These are phyloP conservation scores for Fusarium neocosmosporiellum DNA, from an alignment of 2,329 filamentous ascomycete genomes.

Conservation along the genomic window DNA sequence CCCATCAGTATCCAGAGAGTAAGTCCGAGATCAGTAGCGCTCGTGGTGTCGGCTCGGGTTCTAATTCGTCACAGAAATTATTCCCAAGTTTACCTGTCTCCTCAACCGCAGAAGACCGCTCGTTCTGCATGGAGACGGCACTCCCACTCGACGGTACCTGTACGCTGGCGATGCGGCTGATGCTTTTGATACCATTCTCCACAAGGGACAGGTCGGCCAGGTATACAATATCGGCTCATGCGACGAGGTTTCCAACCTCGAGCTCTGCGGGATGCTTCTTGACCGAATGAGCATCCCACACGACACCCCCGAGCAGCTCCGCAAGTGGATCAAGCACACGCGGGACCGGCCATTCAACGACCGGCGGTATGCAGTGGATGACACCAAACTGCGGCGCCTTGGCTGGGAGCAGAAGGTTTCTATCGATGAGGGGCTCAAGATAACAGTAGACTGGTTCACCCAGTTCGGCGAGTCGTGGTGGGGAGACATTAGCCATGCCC, in stretches of 20 bases:
- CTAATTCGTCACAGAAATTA: slow-evolving; percentile 71
- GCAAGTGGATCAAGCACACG: slow-evolving; percentile 78
- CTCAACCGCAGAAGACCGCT: slow-evolving; percentile 74
- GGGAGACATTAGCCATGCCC: slow-evolving; percentile 76
- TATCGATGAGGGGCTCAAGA: slow-evolving; percentile 71
- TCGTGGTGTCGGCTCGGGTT: neutral
- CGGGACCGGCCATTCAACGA: slow-evolving; percentile 84
- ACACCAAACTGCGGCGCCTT: slow-evolving; percentile 72
- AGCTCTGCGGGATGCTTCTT: slow-evolving; percentile 74
- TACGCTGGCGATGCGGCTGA: slow-evolving; percentile 84
- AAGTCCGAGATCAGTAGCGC: slow-evolving; percentile 46
- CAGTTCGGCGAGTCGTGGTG: slow-evolving; percentile 76
- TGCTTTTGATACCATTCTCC: slow-evolving; percentile 85
- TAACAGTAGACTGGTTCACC: slow-evolving; percentile 77
- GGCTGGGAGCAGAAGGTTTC: slow-evolving; percentile 77
- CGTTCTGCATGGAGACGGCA: slow-evolving; percentile 81
- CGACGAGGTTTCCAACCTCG: slow-evolving; percentile 81
- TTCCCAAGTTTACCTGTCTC: slow-evolving; percentile 82
- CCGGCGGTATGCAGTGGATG: slow-evolving; percentile 77
- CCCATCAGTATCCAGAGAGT: slow-evolving; percentile 88
- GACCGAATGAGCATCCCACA: slow-evolving; percentile 68
- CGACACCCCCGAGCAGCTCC: slow-evolving; percentile 62
- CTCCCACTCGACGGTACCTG: slow-evolving; percentile 79
- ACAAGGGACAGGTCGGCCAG: slow-evolving; percentile 78
- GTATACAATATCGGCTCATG: slow-evolving; percentile 86